Percentiles rank a stretch among this genome's conserved stretches.
Evolutionary conservation across 2,329 filamentous ascomycete genomes (phyloP).

Genomic region (Triangularia verruculosa): DNA sequence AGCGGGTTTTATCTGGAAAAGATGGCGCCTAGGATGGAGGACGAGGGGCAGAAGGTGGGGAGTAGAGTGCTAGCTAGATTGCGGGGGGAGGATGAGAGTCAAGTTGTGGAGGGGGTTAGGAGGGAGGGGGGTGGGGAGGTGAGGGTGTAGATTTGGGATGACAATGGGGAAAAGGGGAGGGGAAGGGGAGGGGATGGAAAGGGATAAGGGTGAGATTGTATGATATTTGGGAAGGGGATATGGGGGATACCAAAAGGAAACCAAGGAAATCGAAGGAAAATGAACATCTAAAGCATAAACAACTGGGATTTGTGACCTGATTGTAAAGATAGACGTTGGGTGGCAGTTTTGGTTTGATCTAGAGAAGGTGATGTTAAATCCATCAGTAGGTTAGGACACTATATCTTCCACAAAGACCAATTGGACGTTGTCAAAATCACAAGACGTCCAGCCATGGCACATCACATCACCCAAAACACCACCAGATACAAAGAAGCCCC

Average conservation of each 20-base stretch:
- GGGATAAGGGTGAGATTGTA: neutral
- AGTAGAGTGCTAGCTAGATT: constrained; percentile 22
- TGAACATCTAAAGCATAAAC: too few species aligned
- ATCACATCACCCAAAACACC: neutral
- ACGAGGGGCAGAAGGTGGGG: constrained; percentile 26
- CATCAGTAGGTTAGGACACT: too few species aligned
- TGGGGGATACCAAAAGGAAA: neutral
- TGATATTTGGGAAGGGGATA: neutral
- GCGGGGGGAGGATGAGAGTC: neutral
- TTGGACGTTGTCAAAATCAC: neutral
- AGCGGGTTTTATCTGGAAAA: constrained; percentile 78
- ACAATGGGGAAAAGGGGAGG: neutral
- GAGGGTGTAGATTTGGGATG: constrained; percentile 16
- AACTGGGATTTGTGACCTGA: too few species aligned
- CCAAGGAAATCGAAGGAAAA: neutral
- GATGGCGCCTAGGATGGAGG: constrained; percentile 53
- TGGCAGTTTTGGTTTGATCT: too few species aligned
- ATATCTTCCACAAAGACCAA: too few species aligned
- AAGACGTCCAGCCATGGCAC: neutral
- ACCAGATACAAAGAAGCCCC: neutral
- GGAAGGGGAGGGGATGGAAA: neutral
- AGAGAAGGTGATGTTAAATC: too few species aligned
- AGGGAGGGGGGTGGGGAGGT: constrained; percentile 16
- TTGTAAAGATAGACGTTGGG: too few species aligned
- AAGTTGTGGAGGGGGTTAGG: constrained; percentile 23